Base-by-base conservation (phyloP, 2,329 filamentous ascomycete genomes). In the Xylariaceae sp. region DNA sequence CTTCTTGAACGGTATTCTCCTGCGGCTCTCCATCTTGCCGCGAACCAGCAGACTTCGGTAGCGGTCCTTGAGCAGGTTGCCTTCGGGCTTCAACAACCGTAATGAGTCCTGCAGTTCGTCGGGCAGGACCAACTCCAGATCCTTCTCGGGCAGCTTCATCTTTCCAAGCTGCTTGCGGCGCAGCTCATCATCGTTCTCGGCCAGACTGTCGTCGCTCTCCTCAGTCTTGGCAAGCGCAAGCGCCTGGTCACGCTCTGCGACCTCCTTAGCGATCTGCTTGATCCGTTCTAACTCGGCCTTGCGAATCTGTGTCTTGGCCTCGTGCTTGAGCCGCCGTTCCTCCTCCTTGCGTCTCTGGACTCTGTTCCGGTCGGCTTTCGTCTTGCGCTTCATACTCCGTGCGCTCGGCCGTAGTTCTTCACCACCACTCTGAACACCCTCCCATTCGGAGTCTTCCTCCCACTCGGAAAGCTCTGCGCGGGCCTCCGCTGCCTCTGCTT, bases 391-490 rank as follows among this genome's bases (percentile, higher is more conserved):
- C 2, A 90, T 88, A 61, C 87, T 81, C 77, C 96, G 96, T 62
- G 83, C 83, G 69, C 84, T 86, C 56, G 86, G 64, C 35, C 70
- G 75, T 70, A 82, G 78, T 62, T 90, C 88, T 66, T 91, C 88
- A 8, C 82, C 84, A 58, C 90, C 92, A 71, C 90, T 96, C 76
- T 96, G 88, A 65, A 91, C 85, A 0, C 89, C 89, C 73, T 92
- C 93, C 91, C 92, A 97, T 11, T 90, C 92, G 51, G 89, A 94
- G 71, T 96, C 92, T 68, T 93, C 89, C 61, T 95, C 91, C 79
- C 85, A 93, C 72, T 85, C 85, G 0, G 84, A 87, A 59, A 88
- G 70, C 53, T 87, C 81, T 2, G 82, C 82, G 52, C 82, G 84
- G 62, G 84, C 82, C 69, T 90, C 86, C 0, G 86, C 87, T 13